Conservation (phyloP, 1,139 yeast genomes). For the Geotrichum candidum region DNA sequence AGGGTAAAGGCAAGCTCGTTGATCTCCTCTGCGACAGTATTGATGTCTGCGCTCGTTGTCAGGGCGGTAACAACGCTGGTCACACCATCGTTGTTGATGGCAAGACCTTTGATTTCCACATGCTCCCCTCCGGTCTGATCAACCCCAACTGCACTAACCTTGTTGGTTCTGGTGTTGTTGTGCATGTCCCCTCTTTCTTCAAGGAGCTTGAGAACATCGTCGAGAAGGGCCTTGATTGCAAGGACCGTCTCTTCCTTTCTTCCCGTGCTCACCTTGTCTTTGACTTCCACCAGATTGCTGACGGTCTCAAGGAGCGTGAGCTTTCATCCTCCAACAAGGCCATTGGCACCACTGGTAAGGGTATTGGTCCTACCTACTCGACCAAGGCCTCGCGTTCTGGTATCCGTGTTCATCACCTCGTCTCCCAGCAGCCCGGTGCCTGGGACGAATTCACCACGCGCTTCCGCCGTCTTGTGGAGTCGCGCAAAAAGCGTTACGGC, state of each 20-base stretch:
- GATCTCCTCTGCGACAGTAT: slow-evolving; percentile 89
- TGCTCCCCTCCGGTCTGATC: slow-evolving; percentile 95
- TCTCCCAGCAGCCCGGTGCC: slow-evolving; percentile 79
- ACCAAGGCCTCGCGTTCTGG: slow-evolving; percentile 98
- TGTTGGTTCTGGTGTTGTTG: slow-evolving; percentile 94
- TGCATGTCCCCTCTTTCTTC: slow-evolving; percentile 91
- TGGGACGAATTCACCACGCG: slow-evolving; percentile 87
- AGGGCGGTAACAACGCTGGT: slow-evolving; percentile 99
- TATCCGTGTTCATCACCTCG: slow-evolving; percentile 91
- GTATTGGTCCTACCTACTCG: slow-evolving; percentile 97
- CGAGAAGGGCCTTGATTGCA: slow-evolving; percentile 63
- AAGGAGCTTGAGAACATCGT: slow-evolving; percentile 77
- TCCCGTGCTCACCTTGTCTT: slow-evolving; percentile 95
- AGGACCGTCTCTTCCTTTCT: slow-evolving; percentile 76
- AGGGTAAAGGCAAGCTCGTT: slow-evolving; percentile 97
- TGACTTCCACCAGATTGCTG: slow-evolving; percentile 96
- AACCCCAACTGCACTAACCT: slow-evolving; percentile 86
- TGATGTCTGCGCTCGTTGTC: slow-evolving; percentile 96
- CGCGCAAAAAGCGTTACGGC: slow-evolving; percentile 87
- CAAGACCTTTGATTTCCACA: slow-evolving; percentile 91
- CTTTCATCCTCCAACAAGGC: slow-evolving; percentile 78
- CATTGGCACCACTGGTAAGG: slow-evolving; percentile 98
- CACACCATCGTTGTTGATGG: slow-evolving; percentile 93
- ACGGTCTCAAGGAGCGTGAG: slow-evolving; percentile 90
- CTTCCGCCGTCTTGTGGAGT: slow-evolving; percentile 68